These are phyloP conservation scores for Sonneratia caseolaris DNA, from an alignment of 345 rosid genomes.

Conservation along the genomic window DNA sequence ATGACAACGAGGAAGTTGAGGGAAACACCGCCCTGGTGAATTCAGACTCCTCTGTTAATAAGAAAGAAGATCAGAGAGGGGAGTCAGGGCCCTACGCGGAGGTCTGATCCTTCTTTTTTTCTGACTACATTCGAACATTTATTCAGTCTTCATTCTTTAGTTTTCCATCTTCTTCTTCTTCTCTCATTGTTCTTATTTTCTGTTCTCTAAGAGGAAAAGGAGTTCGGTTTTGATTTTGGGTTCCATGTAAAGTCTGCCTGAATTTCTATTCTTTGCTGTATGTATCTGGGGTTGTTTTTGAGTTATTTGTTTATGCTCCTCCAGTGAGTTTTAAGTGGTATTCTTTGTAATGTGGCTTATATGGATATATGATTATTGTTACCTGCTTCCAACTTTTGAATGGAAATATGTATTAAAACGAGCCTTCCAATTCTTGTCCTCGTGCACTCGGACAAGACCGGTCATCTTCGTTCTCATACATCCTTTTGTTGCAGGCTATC, in stretches of 20 bases:
- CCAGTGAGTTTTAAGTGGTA: slow-evolving; percentile 4
- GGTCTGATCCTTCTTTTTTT: neutral
- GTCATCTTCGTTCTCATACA: too few relatives aligned
- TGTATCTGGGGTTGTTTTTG: neutral
- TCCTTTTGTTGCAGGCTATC: too few relatives aligned
- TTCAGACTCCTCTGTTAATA: slow-evolving; percentile 3
- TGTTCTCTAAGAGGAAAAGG: slow-evolving; percentile 3
- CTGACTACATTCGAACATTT: neutral
- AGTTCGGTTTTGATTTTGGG: neutral
- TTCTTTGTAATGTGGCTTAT: slow-evolving; percentile 7
- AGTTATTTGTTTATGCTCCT: neutral
- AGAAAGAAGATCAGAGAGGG: slow-evolving; percentile 17
- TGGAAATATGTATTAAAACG: neutral
- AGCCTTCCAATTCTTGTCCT: neutral
- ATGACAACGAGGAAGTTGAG: slow-evolving; percentile 12
- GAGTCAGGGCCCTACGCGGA: slow-evolving; percentile 12
- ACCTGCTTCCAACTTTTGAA: neutral
- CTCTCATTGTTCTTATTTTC: slow-evolving; percentile 2
- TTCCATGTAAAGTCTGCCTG: slow-evolving; percentile 3
- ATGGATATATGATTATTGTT: neutral
- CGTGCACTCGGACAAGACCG: too few relatives aligned
- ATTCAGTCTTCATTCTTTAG: neutral
- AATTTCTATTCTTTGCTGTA: slow-evolving; percentile 11
- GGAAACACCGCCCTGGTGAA: slow-evolving; percentile 13
- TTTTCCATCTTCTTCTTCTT: neutral